These are phyloP conservation scores for Epichloe uncinata DNA, from an alignment of 2,329 filamentous ascomycete species.

Conservation along the genomic window DNA sequence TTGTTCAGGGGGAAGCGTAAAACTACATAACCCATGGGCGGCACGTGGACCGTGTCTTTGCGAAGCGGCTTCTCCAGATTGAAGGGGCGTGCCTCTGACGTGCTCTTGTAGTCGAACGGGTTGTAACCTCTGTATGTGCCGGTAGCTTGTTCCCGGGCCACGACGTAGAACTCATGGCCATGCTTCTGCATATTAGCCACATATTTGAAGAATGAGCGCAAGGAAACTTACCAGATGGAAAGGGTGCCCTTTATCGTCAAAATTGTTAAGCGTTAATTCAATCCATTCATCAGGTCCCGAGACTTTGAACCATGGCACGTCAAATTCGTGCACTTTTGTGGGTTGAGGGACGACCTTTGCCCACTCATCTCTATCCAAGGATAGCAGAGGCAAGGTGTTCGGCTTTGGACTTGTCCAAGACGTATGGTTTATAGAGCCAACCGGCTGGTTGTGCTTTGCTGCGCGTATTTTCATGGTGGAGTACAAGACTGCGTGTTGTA, in stretches of 20 bases:
- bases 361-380: constrained; percentile 8
- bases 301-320: constrained; percentile 8
- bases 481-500: constrained; percentile 10
- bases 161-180: constrained; percentile 9
- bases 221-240: constrained; percentile 29
- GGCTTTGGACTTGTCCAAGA: constrained; percentile 9
- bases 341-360: constrained; percentile 7
- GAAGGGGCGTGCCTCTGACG: background rate
- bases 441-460: constrained; percentile 10
- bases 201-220: background rate
- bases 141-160: constrained; percentile 4
- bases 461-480: constrained; percentile 10
- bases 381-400: constrained; percentile 7
- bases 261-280: constrained; percentile 35
- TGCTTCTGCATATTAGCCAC: constrained; percentile 7
- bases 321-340: constrained; percentile 5
- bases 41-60: constrained; percentile 20
- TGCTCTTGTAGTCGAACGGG: constrained; percentile 5
- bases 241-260: constrained; percentile 35
- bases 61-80: constrained; percentile 14
- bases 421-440: constrained; percentile 12
- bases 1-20: constrained; percentile 23
- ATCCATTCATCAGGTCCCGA: constrained; percentile 23
- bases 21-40: constrained; percentile 21
- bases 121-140: constrained; percentile 8